These are phyloP conservation scores for Primulina huaijiensis DNA, from an alignment of 257 asterid species.

Conservation along the genomic window DNA sequence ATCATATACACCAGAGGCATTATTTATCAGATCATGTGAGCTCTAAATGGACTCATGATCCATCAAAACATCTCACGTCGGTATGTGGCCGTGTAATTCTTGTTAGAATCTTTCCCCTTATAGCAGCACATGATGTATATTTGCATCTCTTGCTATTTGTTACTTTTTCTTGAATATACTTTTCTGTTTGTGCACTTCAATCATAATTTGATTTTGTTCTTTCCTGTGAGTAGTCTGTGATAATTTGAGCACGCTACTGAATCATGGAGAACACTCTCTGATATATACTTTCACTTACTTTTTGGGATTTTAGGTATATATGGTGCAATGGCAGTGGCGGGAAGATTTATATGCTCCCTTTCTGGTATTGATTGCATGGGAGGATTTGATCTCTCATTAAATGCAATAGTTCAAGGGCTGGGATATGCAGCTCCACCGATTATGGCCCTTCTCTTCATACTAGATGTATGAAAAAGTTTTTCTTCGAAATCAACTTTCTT, in stretches of 20 bases:
- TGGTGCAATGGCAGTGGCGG: conserved; percentile 91
- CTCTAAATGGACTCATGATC: not conserved
- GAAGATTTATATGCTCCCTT: conserved; percentile 85
- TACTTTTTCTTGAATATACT: not conserved
- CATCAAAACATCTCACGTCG: not conserved
- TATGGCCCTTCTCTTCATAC: conserved; percentile 87
- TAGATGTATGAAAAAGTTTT: conserved; percentile 56
- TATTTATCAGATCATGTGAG: not conserved
- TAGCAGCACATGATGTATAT: no score
- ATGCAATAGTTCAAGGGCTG: conserved; percentile 81
- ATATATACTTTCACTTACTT: conserved; percentile 11
- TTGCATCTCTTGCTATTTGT: no score
- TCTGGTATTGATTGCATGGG: conserved; percentile 82
- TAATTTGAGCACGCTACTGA: not conserved
- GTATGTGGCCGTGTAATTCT: not conserved
- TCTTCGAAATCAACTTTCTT: not conserved
- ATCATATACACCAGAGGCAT: not conserved
- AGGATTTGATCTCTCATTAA: conserved; percentile 70
- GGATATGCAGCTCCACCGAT: conserved; percentile 98
- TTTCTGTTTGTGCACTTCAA: not conserved
- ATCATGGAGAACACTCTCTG: conserved; percentile 6
- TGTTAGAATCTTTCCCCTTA: not conserved
- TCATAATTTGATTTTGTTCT: not conserved
- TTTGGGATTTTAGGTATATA: conserved; percentile 62
- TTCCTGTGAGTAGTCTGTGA: not conserved